Evolutionary conservation across 371 early-diverging fungal genomes (phyloP).

Genomic region (Apophysomyces sp.): DNA sequence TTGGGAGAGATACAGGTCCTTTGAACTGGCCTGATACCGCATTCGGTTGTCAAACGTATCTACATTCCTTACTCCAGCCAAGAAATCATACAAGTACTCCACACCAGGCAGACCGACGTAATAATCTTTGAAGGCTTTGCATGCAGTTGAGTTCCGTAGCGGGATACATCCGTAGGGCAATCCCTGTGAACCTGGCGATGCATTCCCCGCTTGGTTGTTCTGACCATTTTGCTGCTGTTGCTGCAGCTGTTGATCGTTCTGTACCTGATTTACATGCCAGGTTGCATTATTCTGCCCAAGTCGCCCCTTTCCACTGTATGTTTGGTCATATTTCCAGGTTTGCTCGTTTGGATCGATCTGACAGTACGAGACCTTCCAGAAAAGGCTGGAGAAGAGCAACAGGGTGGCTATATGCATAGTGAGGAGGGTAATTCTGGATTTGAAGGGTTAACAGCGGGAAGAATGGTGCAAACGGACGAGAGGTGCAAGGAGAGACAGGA

Average conservation of each 20-base stretch:
- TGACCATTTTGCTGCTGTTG: neutral
- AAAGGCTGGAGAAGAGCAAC: neutral
- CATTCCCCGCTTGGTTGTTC: neutral
- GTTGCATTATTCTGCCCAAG: too few relatives aligned
- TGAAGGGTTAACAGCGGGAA: neutral
- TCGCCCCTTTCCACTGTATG: neutral
- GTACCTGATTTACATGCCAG: too few relatives aligned
- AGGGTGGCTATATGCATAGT: neutral
- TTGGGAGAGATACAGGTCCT: slow-evolving; percentile 19
- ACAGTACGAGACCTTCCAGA: neutral
- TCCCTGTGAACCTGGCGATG: neutral
- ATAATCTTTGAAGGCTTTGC: slow-evolving; percentile 37
- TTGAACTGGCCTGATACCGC: slow-evolving; percentile 21
- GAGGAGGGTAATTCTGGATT: neutral
- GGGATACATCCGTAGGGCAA: slow-evolving; percentile 29
- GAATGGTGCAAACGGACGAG: neutral
- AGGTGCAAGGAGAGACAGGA: neutral
- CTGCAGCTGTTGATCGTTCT: too few relatives aligned
- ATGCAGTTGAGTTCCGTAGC: slow-evolving; percentile 35
- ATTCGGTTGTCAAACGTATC: slow-evolving; percentile 37
- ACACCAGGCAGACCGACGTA: slow-evolving; percentile 34
- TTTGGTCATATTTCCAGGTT: neutral
- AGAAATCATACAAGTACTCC: slow-evolving; percentile 20
- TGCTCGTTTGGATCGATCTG: neutral
- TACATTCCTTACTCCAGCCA: slow-evolving; percentile 27